Conservation (phyloP, 192 early-diverging fungal species). For the Polychytrium aggregatum region DNA sequence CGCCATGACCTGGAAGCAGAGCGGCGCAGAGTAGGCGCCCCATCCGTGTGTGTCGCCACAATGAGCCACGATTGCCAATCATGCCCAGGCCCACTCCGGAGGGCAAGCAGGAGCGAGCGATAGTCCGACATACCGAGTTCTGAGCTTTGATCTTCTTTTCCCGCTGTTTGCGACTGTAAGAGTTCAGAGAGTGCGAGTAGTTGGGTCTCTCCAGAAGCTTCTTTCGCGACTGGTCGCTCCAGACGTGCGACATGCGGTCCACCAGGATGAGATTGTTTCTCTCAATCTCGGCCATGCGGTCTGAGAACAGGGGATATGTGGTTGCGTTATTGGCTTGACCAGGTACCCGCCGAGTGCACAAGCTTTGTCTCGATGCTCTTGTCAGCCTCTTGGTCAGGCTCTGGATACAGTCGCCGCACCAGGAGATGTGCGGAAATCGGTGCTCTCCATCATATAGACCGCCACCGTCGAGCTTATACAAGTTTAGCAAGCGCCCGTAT, state of each 20-base stretch:
- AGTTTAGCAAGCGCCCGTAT: too few relatives aligned
- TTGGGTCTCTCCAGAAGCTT: slow-evolving; percentile 3
- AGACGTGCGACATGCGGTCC: slow-evolving; percentile 22
- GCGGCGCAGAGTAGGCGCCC: too few relatives aligned
- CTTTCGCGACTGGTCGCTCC: slow-evolving; percentile 18
- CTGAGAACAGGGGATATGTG: slow-evolving; percentile 10
- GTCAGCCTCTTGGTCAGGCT: neutral
- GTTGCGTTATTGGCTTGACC: too few relatives aligned
- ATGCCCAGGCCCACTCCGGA: neutral
- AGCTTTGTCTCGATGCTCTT: too few relatives aligned
- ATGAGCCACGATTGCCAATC: neutral
- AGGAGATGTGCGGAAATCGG: too few relatives aligned
- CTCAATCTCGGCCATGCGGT: slow-evolving; percentile 28
- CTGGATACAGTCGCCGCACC: neutral
- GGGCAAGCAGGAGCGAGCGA: neutral
- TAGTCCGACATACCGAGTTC: slow-evolving; percentile 10
- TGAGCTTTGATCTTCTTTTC: slow-evolving; percentile 18
- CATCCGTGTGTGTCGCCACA: neutral
- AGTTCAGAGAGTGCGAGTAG: too few relatives aligned
- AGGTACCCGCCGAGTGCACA: too few relatives aligned
- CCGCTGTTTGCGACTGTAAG: too few relatives aligned
- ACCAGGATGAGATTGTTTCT: slow-evolving; percentile 32
- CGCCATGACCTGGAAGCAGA: slow-evolving; percentile 21
- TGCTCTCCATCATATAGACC: too few relatives aligned
- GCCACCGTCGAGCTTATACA: too few relatives aligned